Base-by-base conservation (phyloP, 2,329 filamentous ascomycete genomes). In the Fusarium sp. region DNA sequence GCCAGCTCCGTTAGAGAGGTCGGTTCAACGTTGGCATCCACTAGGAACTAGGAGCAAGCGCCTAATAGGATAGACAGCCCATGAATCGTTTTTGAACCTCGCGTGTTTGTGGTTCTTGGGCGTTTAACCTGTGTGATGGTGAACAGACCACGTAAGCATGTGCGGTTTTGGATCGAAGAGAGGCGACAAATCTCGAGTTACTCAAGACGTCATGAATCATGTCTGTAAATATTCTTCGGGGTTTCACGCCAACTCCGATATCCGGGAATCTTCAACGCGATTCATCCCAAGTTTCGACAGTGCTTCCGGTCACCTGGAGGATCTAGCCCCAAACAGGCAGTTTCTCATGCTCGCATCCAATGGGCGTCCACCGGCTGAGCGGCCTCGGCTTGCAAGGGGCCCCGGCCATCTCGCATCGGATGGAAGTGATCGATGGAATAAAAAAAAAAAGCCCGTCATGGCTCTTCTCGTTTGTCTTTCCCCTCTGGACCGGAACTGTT, bases 251-350 rank as follows among this genome's bases (percentile, higher is more conserved):
- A 52, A 52, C 25, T 27, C 25, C 47, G 47, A 52, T 52, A 32
- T 52, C 27, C 56, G 25, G 65, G 37, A 52, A 47, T 37, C 25
- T 62, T 50, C n/a, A 11, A 59, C 54, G 59, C 66, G 22, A 40
- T 12, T 45, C 47, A 52, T 30, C 47, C 25, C 10, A 52, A 52
- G 25, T n/a, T 30, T 15, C 27, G 12, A 8, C 35, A 37, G 35
- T 2, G n/a, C 47, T n/a, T 52, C 47, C 25, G 47, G 47, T 32
- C 47, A 9, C 25, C 15, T 35, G 17, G 38, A 47, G 35, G 56
- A 43, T 22, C 40, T 64, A 69, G 8, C 57, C 71, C 75, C 60
- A 67, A 72, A 69, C n/a, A 40, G 75, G 74, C 57, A 76, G 66
- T 35, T 60, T 68, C 27, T 45, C 56, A 68, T 56, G 56, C 56